Conservation (phyloP, 2,329 filamentous ascomycete species). For the Penicillium griseofulvum region DNA sequence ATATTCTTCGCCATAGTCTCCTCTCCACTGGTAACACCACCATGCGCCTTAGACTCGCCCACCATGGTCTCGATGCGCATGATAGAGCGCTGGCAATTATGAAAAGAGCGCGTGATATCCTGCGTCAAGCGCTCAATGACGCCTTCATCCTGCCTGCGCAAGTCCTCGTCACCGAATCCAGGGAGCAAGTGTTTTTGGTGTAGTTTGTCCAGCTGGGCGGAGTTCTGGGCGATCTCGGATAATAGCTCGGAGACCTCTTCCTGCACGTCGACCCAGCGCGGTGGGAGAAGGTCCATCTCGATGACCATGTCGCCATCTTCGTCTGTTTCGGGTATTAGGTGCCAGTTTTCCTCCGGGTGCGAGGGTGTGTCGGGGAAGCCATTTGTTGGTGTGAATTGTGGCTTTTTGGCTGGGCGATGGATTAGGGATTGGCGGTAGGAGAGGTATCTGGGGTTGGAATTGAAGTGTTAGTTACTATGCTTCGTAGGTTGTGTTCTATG, state of each 20-base stretch:
- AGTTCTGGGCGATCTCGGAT: conserved; percentile 75
- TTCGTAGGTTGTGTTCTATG: neutral
- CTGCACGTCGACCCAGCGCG: conserved; percentile 91
- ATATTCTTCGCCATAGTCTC: conserved; percentile 96
- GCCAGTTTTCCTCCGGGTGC: conserved; percentile 68
- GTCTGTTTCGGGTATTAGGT: conserved; percentile 72
- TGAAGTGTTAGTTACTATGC: conserved; percentile 14
- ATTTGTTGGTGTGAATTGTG: conserved; percentile 63
- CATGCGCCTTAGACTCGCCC: conserved; percentile 70
- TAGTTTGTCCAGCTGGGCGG: conserved; percentile 80
- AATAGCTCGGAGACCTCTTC: conserved; percentile 88
- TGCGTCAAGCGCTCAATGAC: conserved; percentile 90
- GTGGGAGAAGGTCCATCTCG: conserved; percentile 95
- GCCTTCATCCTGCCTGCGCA: conserved; percentile 79
- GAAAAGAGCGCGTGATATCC: conserved; percentile 83
- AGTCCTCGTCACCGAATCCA: conserved; percentile 91
- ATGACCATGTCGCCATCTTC: conserved; percentile 94
- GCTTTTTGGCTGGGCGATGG: conserved; percentile 87
- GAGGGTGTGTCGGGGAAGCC: conserved; percentile 60
- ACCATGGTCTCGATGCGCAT: conserved; percentile 86
- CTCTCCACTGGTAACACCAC: conserved; percentile 72
- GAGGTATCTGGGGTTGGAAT: conserved; percentile 67
- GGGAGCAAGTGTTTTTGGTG: conserved; percentile 97
- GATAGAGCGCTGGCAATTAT: conserved; percentile 85
- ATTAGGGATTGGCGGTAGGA: conserved; percentile 98